These are phyloP conservation scores for Paramecium primaurelia DNA, from an alignment of 73 alveolate species.

Conservation along the genomic window DNA sequence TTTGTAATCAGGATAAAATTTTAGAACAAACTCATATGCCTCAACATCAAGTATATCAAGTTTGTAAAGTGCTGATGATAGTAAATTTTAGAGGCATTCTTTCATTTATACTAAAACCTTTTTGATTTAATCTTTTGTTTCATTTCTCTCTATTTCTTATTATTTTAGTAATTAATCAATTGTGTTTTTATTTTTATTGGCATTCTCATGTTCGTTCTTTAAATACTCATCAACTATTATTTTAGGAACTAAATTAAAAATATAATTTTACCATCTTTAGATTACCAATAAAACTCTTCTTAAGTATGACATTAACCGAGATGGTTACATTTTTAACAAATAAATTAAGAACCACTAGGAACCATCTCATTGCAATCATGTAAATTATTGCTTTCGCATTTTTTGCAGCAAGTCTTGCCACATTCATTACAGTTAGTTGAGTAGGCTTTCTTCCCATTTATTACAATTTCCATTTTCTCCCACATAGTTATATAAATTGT, in stretches of 20 bases:
- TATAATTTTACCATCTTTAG: not conserved
- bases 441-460: not conserved
- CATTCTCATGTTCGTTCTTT: not conserved
- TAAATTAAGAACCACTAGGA: not conserved
- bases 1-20: not conserved
- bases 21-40: not conserved
- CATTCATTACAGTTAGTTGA: not conserved
- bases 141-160: not conserved
- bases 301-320: not conserved
- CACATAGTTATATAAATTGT: not conserved
- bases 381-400: not conserved
- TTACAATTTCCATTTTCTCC: not conserved
- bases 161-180: not conserved
- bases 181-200: not conserved
- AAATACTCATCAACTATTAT: not conserved
- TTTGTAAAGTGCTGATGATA: not conserved
- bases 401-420: not conserved
- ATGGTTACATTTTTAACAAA: not conserved
- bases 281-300: not conserved
- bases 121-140: not conserved
- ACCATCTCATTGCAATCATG: not conserved
- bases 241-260: not conserved
- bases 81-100: not conserved
- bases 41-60: not conserved
- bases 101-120: not conserved